Evolutionary conservation across 2,329 filamentous ascomycete species (phyloP).

Genomic region (Coleophoma cylindrospora): DNA sequence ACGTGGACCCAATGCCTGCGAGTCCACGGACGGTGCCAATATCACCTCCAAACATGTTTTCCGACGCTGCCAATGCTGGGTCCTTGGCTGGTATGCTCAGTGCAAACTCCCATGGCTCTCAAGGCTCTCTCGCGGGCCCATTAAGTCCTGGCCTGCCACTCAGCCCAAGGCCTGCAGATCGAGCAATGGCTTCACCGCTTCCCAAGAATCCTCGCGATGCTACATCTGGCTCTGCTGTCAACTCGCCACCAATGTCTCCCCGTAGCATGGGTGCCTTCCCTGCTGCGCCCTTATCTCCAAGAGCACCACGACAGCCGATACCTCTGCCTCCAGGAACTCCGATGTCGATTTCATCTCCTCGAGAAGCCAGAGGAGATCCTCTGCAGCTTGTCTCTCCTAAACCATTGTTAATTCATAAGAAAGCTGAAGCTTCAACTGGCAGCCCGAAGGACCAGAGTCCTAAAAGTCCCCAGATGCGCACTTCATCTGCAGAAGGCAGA

Average conservation of each 20-base stretch:
- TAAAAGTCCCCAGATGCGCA: slow-evolving; percentile 17
- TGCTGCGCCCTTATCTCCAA: slow-evolving; percentile 59
- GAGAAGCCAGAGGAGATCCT: slow-evolving; percentile 25
- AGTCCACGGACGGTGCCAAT: slow-evolving; percentile 32
- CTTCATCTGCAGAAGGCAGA: slow-evolving; percentile 27
- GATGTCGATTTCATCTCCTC: slow-evolving; percentile 50
- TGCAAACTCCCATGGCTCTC: slow-evolving; percentile 15
- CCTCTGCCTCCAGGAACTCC: slow-evolving; percentile 68
- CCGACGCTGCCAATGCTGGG: slow-evolving; percentile 32
- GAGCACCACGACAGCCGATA: slow-evolving; percentile 68
- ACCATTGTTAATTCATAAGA: slow-evolving; percentile 34
- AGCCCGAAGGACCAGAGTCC: slow-evolving; percentile 14
- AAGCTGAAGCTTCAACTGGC: slow-evolving; percentile 18
- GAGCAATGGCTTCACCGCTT: slow-evolving; percentile 53
- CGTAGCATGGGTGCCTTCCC: slow-evolving; percentile 39
- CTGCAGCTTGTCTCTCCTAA: slow-evolving; percentile 33
- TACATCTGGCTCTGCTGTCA: slow-evolving; percentile 35
- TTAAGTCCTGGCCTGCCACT: slow-evolving; percentile 55
- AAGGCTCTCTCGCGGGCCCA: too few relatives aligned
- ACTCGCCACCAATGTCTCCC: slow-evolving; percentile 67
- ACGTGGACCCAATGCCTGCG: slow-evolving; percentile 31
- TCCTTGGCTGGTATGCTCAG: slow-evolving; percentile 50
- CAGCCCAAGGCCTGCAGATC: slow-evolving; percentile 50
- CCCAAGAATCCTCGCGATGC: slow-evolving; percentile 41
- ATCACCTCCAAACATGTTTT: slow-evolving; percentile 26